Evolutionary conservation across 208 protist species (phyloP).

Genomic region (Acanthamoeba culbertsoni): DNA sequence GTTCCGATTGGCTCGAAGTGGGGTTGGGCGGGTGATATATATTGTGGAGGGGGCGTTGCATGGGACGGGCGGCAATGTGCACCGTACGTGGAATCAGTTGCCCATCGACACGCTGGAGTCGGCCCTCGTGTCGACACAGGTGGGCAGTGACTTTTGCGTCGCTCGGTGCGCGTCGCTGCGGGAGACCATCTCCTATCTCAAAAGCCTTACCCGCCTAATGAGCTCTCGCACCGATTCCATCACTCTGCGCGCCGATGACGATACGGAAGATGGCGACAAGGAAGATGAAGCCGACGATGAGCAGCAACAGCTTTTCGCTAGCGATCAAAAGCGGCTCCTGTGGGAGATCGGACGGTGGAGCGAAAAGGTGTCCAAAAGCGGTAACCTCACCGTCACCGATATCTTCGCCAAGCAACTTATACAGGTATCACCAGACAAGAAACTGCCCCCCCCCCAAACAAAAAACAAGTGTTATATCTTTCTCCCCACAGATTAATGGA

Average conservation of each 20-base stretch:
- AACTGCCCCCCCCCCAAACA: neutral
- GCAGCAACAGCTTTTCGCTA: neutral
- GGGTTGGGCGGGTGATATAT: neutral
- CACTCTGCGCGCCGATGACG: neutral
- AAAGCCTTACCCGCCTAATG: neutral
- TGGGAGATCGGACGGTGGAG: slow-evolving; percentile 46
- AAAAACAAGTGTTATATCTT: neutral
- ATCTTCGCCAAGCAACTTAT: slow-evolving; percentile 18
- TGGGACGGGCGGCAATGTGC: neutral
- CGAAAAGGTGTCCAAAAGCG: slow-evolving; percentile 16
- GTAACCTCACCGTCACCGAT: slow-evolving; percentile 20
- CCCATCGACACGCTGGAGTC: slow-evolving; percentile 1
- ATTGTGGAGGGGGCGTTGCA: slow-evolving; percentile 9
- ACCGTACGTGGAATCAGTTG: slow-evolving; percentile 11
- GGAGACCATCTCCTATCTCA: neutral
- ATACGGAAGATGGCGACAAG: neutral
- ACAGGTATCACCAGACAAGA: neutral
- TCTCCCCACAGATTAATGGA: neutral
- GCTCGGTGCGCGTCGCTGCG: neutral
- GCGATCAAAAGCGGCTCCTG: neutral
- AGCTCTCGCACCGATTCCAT: neutral
- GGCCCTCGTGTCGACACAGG: neutral
- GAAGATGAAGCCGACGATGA: neutral
- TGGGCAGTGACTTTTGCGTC: neutral
- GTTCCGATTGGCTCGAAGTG: neutral